Evolutionary conservation across 2,329 filamentous ascomycete species (phyloP).

Genomic region (Nothomitra cinnamomea): DNA sequence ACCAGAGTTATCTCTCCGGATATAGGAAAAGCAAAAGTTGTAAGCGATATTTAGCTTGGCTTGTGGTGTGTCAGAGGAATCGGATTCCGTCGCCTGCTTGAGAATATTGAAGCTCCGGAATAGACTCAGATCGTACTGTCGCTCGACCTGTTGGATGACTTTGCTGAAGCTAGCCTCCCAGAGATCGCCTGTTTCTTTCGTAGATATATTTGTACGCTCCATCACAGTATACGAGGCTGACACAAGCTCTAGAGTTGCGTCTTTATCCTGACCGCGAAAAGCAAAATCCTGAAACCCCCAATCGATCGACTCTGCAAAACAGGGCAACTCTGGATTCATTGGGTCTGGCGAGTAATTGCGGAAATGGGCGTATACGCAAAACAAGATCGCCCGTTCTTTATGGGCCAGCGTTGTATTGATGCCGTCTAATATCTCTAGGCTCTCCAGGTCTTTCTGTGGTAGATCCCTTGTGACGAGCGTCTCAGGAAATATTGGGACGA

Average conservation of each 20-base stretch:
- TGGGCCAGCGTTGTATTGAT: background rate
- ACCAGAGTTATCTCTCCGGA: background rate
- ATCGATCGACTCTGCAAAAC: background rate
- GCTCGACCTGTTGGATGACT: background rate
- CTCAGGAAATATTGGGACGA: background rate
- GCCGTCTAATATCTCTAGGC: background rate
- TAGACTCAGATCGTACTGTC: background rate
- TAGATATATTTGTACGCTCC: background rate
- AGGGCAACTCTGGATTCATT: background rate
- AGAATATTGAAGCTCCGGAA: background rate
- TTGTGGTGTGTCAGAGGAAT: background rate
- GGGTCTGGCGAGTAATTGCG: background rate
- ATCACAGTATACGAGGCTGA: background rate
- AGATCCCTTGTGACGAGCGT: background rate
- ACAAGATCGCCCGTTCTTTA: background rate
- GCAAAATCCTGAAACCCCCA: background rate
- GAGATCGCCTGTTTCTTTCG: background rate
- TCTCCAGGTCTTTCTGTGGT: background rate
- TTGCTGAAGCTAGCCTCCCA: background rate
- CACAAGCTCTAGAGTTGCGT: background rate
- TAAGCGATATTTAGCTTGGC: background rate
- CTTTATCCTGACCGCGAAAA: background rate
- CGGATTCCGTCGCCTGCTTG: background rate
- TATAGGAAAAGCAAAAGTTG: background rate
- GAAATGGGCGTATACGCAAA: background rate